Evolutionary conservation across 768 basidiomycete genomes (phyloP), one percentile per base, ranked within the genome.

Genomic region (Phanerochaete carnosa): DNA sequence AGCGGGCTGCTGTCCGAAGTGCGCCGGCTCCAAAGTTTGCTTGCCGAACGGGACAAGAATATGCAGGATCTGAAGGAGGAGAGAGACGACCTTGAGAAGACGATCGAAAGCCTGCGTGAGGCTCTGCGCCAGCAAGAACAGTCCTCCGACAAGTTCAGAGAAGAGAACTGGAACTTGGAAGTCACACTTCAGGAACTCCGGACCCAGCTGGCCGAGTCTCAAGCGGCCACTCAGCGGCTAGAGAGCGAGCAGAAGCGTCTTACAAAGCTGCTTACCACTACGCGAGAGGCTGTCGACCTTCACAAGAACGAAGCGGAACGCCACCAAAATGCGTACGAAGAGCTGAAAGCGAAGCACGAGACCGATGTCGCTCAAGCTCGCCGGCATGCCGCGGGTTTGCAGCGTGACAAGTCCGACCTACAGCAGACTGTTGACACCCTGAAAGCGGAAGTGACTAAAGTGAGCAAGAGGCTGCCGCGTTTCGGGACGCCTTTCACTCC

Each of bases 131-230:
- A 87, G 51, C 90, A 94, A 68, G 92, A 97, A 74, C 84, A 88
- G 72, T 56, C 58, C 52, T 29, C 68, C 89, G 96, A 98, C 72
- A 94, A 94, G 64, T 96, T 87, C 85, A 94, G 94, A 76, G 96
- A 98, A 76, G 94, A 95, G 75, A 98, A 97, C 72, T 98, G 97
- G 97, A 96, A 98, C 70, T 86, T 98, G 59, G 96, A 98, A 77
- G 94, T 98, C 52, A 83, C 84, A 16, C 78, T 94, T 29, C 96
- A 98, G 72, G 95, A 97, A 61, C 80, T 95, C 25, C 88, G 88
- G 39, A 76, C 83, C 1, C 86, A 91, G 64, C 79, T 90, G 49
- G 70, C 80, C 30, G 87, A 90, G 52, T 81, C 85, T 1, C 87
- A 92, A 63, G 74, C 86, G 19, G 79, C 86, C 8, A 75, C 81